Evolutionary conservation across 208 protist species (phyloP), one percentile per base, ranked within the genome.

Genomic region (Trypanosoma scelopori): DNA sequence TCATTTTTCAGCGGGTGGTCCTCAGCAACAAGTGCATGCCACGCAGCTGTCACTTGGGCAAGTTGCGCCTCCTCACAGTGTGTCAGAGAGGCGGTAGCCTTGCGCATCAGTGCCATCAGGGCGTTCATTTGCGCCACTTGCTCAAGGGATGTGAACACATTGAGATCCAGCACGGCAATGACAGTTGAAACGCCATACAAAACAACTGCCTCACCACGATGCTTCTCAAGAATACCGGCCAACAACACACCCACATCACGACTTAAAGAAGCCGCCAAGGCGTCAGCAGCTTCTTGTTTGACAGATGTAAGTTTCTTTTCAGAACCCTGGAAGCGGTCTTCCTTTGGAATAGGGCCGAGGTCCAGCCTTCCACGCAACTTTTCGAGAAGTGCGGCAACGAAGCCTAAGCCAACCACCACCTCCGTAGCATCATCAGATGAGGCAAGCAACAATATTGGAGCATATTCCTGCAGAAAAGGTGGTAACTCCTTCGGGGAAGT

Each of bases 321-420:
- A 3, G 12, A 5, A 12, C 27, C 49, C 23, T 55, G 46, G 16
- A 49, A 51, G 25, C 65, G 65, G 46, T 82, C 76, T 25, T 83
- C 78, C 37, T 70, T 76, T n/a, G 73, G 62, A 41, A 55, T 18
- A 35, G 78, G 78, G 3, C 78, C 78, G 12, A 83, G 41, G 20
- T 59, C 28, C 2, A 79, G 39, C 49, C 27, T 41, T n/a, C 65
- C 64, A 30, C 56, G 61, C 15, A 92, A 6, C 46, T 81, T 76
- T 30, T 80, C 65, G 45, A 96, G 75, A 49, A 94, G 70, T 13
- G 85, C 81, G 1, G 82, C 76, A 2, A 85, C 53, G 32, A 96
- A 47, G 18, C 65, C 48, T 35, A 94, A 59, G 0, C 75, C 81
- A 6, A 93, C 81, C 0, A 83, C 65, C 20, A 62, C 76, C 20